A percentile compares a stretch with the other conserved stretches of the same genome.
Evolutionary conservation across 345 rosid genomes (phyloP).

Genomic region (Murraya koenigii): DNA sequence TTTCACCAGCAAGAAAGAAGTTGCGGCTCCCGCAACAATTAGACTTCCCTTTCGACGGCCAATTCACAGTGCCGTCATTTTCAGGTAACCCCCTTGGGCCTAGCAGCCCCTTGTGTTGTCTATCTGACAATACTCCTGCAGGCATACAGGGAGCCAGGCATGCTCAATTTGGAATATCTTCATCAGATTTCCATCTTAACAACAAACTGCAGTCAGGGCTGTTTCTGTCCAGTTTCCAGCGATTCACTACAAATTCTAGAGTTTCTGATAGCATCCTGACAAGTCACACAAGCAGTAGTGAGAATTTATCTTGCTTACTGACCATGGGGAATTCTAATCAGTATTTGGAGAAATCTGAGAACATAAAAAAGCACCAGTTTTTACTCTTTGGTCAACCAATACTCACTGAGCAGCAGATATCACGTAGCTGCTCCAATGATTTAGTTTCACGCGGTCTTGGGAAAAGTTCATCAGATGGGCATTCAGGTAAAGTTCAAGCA

Average conservation of each 20-base stretch:
- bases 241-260: conserved; percentile 42
- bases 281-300: conserved; percentile 33
- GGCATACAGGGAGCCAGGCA: conserved; percentile 99
- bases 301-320: conserved; percentile 68
- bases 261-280: conserved; percentile 33
- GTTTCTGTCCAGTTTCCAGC: conserved; percentile 54
- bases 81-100: conserved; percentile 47
- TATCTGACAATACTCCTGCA: conserved; percentile 74
- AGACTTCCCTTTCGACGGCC: conserved; percentile 56
- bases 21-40: conserved; percentile 57
- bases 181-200: conserved; percentile 62
- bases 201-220: conserved; percentile 61
- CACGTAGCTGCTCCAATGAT: conserved; percentile 39
- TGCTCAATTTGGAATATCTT: conserved; percentile 72
- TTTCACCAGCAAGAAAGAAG: conserved; percentile 84
- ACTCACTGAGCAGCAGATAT: conserved; percentile 63
- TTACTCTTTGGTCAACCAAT: conserved; percentile 88
- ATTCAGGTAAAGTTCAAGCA: conserved; percentile 24
- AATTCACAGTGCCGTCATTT: conserved; percentile 52
- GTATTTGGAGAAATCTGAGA: conserved; percentile 48
- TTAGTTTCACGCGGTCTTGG: conserved; percentile 33
- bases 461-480: conserved; percentile 27
- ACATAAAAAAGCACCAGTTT: conserved; percentile 63
- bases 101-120: conserved; percentile 54
- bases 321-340: conserved; percentile 61